Evolutionary conservation across 345 rosid species (phyloP).

Genomic region (Arabidopsis thaliana): TAIR10.1 NC_003074.8:7616001-7616500

Average conservation of each 20-base stretch:
- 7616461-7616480: neutral
- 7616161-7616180: conserved; percentile 54
- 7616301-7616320: neutral
- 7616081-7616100: neutral
- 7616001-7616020: conserved; percentile 63
- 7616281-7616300: conserved; percentile 12
- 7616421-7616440: conserved; percentile 94
- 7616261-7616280: conserved; percentile 90
- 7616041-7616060: conserved; percentile 52
- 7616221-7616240: conserved; percentile 95
- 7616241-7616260: conserved; percentile 91
- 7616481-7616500: neutral
- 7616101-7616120: neutral
- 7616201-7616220: conserved; percentile 94
- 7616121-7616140: conserved; percentile 52
- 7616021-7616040: conserved; percentile 69
- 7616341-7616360: conserved; percentile 63
- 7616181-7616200: conserved; percentile 83
- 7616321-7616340: neutral
- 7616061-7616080: conserved; percentile 8
- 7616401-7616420: conserved; percentile 78
- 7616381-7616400: conserved; percentile 86
- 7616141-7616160: conserved; percentile 86
- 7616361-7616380: conserved; percentile 99
- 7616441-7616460: conserved; percentile 65